These are phyloP conservation scores for Cylindrodendrum hubeiense DNA, from an alignment of 2,329 filamentous ascomycete species.

Conservation along the genomic window DNA sequence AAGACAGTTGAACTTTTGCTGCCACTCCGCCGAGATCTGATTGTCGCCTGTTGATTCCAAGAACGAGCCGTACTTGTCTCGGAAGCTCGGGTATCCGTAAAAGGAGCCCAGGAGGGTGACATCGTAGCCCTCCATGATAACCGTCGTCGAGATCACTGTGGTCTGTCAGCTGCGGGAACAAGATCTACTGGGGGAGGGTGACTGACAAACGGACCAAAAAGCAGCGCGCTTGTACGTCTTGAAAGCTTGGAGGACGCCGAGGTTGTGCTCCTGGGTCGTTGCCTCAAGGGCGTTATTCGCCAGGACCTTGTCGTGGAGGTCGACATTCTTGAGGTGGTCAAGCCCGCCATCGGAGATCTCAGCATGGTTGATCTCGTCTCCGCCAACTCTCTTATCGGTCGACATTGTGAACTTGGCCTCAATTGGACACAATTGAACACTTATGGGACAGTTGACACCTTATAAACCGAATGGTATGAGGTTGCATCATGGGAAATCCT, in stretches of 20 bases:
- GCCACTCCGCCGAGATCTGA: constrained; percentile 64
- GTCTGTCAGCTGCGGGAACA: constrained; percentile 15
- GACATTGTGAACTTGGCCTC: constrained; percentile 32
- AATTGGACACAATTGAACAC: constrained; percentile 7
- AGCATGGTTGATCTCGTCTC: constrained; percentile 40
- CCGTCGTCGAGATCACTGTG: constrained; percentile 57
- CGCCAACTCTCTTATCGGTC: constrained; percentile 35
- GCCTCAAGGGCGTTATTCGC: constrained; percentile 52
- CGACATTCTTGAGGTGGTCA: constrained; percentile 48
- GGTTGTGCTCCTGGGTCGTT: constrained; percentile 53
- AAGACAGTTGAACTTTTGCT: constrained; percentile 59
- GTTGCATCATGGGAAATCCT: not conserved
- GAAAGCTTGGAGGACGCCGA: constrained; percentile 49
- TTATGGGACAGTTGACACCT: not conserved
- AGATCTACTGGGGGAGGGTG: too few species aligned
- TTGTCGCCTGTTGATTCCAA: constrained; percentile 51
- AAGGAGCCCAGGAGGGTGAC: constrained; percentile 60
- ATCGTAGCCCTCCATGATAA: constrained; percentile 66
- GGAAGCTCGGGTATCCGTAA: constrained; percentile 57
- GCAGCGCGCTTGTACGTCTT: constrained; percentile 56
- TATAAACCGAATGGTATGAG: not conserved
- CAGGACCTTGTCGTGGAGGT: constrained; percentile 53
- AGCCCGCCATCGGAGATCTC: constrained; percentile 48
- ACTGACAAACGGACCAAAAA: constrained; percentile 55
- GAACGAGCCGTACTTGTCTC: constrained; percentile 55